A percentile compares a stretch with the other conserved stretches of the same genome.
phyloP scores from a whole-genome alignment of 164 flowering plant species.

The Magnolia sinica region DNA sequence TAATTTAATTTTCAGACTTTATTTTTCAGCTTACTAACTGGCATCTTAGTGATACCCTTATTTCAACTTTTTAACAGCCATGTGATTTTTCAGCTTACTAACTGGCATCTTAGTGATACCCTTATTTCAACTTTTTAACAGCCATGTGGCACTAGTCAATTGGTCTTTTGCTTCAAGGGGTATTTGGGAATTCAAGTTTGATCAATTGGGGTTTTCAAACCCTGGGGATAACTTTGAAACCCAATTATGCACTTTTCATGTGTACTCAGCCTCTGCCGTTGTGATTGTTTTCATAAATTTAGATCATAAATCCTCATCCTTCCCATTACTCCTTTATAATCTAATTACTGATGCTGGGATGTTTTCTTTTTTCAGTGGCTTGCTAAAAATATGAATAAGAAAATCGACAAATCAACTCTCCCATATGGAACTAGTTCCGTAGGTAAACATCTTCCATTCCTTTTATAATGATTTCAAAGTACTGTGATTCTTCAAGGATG shows the following conservation, averaged over 20 bases:
- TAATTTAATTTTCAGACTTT: too few species aligned
- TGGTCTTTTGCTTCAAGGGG: too few species aligned
- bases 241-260: not conserved
- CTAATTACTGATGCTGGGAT: not conserved
- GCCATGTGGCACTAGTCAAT: too few species aligned
- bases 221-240: too few species aligned
- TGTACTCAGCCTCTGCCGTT: not conserved
- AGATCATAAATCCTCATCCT: not conserved
- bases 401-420: constrained; percentile 47
- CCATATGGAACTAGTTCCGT: constrained; percentile 43
- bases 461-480: constrained; percentile 5
- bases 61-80: too few species aligned
- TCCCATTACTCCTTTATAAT: not conserved
- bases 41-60: too few species aligned
- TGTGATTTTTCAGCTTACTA: too few species aligned
- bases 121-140: too few species aligned
- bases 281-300: not conserved
- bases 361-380: constrained; percentile 61
- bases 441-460: constrained; percentile 32
- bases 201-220: too few species aligned
- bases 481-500: not conserved
- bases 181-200: too few species aligned
- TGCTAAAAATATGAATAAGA: constrained; percentile 58
- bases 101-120: too few species aligned
- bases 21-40: too few species aligned